phyloP scores from a whole-genome alignment of 306 rosid species.

The Cucurbita moschata region DNA sequence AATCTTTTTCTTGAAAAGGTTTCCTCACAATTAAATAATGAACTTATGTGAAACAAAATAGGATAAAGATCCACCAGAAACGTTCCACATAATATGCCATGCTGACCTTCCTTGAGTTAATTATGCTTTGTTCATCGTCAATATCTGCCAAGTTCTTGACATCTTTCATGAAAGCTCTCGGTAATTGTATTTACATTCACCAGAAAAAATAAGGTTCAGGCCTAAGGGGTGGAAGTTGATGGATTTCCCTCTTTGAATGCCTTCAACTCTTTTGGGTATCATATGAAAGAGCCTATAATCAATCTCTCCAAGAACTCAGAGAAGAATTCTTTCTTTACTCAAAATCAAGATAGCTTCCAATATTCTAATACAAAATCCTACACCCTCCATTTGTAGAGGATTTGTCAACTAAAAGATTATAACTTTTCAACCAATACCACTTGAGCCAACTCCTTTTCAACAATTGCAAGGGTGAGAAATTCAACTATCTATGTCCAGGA shows the following conservation, averaged over 20 bases:
- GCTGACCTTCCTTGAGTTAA: neutral
- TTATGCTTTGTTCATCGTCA: neutral
- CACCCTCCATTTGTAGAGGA: neutral
- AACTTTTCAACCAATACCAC: neutral
- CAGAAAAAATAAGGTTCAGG: neutral
- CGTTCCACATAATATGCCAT: neutral
- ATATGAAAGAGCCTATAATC: neutral
- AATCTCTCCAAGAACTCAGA: neutral
- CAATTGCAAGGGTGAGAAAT: too few species aligned
- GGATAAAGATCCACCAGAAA: neutral
- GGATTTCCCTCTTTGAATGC: too few species aligned
- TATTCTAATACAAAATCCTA: neutral
- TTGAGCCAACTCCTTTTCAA: too few species aligned
- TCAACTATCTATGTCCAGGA: too few species aligned
- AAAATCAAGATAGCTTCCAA: neutral
- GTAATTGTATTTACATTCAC: neutral
- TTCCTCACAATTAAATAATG: neutral
- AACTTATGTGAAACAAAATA: neutral
- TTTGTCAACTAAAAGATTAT: neutral
- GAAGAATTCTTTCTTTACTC: neutral
- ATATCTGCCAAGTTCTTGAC: neutral
- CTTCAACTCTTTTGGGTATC: neutral
- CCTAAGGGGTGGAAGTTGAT: neutral
- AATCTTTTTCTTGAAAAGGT: neutral
- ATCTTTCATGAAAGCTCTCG: neutral